A percentile compares a stretch with the other conserved stretches of the same genome.
phyloP scores from a whole-genome alignment of 305 asterid genomes.

The Fraxinus greggii region DNA sequence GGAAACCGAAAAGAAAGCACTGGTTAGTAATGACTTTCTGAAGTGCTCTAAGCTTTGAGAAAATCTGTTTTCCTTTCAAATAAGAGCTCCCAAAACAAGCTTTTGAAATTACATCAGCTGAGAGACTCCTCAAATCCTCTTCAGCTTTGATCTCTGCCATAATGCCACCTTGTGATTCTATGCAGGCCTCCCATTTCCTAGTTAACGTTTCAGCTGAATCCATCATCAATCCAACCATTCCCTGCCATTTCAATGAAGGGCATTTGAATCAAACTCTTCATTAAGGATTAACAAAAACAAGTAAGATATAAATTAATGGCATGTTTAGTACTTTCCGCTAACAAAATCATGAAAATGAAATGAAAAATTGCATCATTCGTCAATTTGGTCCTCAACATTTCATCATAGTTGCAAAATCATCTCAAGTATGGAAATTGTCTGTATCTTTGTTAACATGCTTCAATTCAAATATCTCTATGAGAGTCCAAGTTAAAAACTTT shows the following conservation, averaged over 20 bases:
- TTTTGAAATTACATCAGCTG: constrained; percentile 78
- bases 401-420: neutral
- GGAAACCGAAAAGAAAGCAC: constrained; percentile 55
- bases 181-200: constrained; percentile 52
- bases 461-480: neutral
- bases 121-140: constrained; percentile 61
- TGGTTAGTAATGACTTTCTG: constrained; percentile 56
- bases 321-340: neutral
- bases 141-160: constrained; percentile 61
- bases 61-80: constrained; percentile 62
- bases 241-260: constrained; percentile 32
- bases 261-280: neutral
- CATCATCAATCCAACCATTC: constrained; percentile 73
- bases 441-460: neutral
- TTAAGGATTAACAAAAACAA: neutral
- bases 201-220: constrained; percentile 51
- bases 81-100: constrained; percentile 85
- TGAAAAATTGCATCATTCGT: neutral
- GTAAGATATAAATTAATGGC: neutral
- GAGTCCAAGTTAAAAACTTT: neutral
- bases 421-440: neutral
- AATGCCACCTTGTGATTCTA: constrained; percentile 41
- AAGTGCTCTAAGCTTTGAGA: constrained; percentile 75
- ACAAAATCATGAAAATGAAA: neutral
- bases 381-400: neutral